A percentile compares a stretch with the other conserved stretches of the same genome.
Conservation (phyloP, 1,284 basidiomycete species). For the Sporisorium graminicola region DNA sequence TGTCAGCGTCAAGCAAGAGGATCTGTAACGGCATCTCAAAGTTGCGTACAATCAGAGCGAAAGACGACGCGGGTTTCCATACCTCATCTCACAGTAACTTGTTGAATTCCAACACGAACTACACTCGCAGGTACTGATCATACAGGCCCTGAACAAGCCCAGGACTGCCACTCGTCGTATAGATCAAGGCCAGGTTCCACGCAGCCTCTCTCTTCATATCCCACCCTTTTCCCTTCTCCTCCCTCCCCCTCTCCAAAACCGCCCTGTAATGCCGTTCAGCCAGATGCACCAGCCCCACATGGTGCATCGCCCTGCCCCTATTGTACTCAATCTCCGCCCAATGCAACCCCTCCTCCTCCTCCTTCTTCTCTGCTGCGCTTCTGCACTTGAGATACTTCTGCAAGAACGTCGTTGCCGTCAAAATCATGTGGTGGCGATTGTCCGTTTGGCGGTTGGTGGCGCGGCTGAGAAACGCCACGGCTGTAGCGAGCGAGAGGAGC, state of each 20-base stretch:
- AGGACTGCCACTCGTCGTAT: slow-evolving; percentile 47
- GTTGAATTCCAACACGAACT: no score
- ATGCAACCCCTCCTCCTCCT: slow-evolving; percentile 70
- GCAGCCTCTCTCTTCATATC: slow-evolving; percentile 60
- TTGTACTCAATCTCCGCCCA: slow-evolving; percentile 85
- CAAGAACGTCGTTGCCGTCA: slow-evolving; percentile 52
- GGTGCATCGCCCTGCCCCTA: slow-evolving; percentile 89
- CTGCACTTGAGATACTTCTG: slow-evolving; percentile 73
- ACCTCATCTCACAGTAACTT: no score
- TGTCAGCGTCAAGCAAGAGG: background rate
- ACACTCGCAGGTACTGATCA: slow-evolving; percentile 45
- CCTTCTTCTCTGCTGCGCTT: slow-evolving; percentile 75
- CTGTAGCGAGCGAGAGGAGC: slow-evolving; percentile 83
- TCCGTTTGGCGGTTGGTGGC: slow-evolving; percentile 94
- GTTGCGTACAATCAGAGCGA: no score
- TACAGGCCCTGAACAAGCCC: slow-evolving; percentile 39
- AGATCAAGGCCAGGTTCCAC: slow-evolving; percentile 62
- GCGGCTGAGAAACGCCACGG: slow-evolving; percentile 85
- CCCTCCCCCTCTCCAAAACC: slow-evolving; percentile 30
- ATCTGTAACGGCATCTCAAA: no score
- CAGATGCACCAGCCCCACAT: slow-evolving; percentile 72
- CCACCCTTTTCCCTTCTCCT: background rate
- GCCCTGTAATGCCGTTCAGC: slow-evolving; percentile 59
- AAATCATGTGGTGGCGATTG: slow-evolving; percentile 81
- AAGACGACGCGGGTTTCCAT: background rate